Percentiles rank a stretch among this genome's conserved stretches.
phyloP scores from a whole-genome alignment of 2,329 filamentous ascomycete species.

The Colletotrichum sp. region DNA sequence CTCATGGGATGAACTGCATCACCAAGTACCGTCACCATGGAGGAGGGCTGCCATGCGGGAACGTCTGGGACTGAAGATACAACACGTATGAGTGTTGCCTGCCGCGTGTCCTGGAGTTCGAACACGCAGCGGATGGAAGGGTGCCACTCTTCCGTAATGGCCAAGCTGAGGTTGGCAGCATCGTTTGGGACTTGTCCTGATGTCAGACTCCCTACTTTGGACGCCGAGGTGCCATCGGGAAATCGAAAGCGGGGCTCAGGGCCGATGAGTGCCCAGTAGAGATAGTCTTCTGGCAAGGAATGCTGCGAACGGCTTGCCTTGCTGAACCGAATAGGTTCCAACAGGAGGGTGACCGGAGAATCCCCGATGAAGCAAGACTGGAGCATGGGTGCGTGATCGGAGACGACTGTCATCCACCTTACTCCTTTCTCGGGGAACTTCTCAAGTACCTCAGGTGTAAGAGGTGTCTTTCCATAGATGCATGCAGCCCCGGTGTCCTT shows the following conservation, averaged over 20 bases:
- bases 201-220: background rate
- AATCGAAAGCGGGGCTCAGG: background rate
- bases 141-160: slow-evolving; percentile 47
- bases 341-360: background rate
- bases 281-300: background rate
- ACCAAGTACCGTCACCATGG: slow-evolving; percentile 62
- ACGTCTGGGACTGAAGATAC: slow-evolving; percentile 68
- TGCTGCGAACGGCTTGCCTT: background rate
- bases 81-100: slow-evolving; percentile 72
- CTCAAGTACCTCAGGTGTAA: background rate
- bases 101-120: slow-evolving; percentile 59
- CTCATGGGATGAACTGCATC: slow-evolving; percentile 66
- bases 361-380: background rate
- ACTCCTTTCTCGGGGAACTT: background rate
- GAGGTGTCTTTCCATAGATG: background rate
- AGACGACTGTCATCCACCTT: background rate
- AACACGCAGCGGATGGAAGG: slow-evolving; percentile 60
- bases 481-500: background rate
- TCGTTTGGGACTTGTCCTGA: background rate
- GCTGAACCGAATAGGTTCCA: background rate
- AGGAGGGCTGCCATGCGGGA: slow-evolving; percentile 63
- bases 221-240: background rate
- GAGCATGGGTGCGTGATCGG: background rate
- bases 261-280: slow-evolving; percentile 1
- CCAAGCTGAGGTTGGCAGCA: background rate